These are phyloP conservation scores for Rubia occidens DNA, from an alignment of 305 asterid species.

Conservation along the genomic window DNA sequence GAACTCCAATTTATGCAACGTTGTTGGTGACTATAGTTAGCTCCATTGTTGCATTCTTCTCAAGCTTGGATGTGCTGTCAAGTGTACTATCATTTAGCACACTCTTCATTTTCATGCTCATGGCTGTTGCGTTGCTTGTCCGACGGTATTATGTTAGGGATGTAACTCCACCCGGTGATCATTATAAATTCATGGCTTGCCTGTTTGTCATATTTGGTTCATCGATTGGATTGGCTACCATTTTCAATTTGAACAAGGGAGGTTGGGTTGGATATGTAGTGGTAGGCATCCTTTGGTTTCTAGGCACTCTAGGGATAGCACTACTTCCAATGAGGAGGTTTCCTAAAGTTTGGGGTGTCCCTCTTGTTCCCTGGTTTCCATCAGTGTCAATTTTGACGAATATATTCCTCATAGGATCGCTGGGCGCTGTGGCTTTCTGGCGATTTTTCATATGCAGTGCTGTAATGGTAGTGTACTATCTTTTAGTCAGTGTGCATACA, in stretches of 20 bases:
- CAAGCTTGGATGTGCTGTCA: constrained; percentile 79
- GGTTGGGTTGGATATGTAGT: constrained; percentile 45
- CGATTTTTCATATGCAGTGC: constrained; percentile 71
- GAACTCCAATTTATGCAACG: constrained; percentile 83
- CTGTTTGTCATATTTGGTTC: constrained; percentile 48
- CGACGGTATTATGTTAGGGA: constrained; percentile 67
- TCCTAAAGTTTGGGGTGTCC: constrained; percentile 91
- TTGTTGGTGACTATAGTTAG: constrained; percentile 60
- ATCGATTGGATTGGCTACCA: constrained; percentile 44
- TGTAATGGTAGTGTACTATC: constrained; percentile 67
- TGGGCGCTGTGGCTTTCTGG: constrained; percentile 58
- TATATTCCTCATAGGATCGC: constrained; percentile 73
- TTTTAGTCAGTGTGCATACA: constrained; percentile 78
- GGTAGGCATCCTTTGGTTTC: constrained; percentile 40
- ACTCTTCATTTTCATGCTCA: constrained; percentile 87
- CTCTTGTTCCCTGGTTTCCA: constrained; percentile 89
- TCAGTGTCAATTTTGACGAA: constrained; percentile 69
- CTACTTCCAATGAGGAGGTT: constrained; percentile 49
- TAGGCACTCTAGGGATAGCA: constrained; percentile 63
- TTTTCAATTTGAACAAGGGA: constrained; percentile 40
- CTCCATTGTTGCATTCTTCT: constrained; percentile 67
- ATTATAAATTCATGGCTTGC: constrained; percentile 34
- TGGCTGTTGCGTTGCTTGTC: constrained; percentile 87
- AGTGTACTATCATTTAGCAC: constrained; percentile 81
- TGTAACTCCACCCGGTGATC: constrained; percentile 42